Evolutionary conservation across 495 filamentous ascomycete species (phyloP), one percentile per base, ranked within the genome.

Genomic region (Astrothelium macrocarpum): DNA sequence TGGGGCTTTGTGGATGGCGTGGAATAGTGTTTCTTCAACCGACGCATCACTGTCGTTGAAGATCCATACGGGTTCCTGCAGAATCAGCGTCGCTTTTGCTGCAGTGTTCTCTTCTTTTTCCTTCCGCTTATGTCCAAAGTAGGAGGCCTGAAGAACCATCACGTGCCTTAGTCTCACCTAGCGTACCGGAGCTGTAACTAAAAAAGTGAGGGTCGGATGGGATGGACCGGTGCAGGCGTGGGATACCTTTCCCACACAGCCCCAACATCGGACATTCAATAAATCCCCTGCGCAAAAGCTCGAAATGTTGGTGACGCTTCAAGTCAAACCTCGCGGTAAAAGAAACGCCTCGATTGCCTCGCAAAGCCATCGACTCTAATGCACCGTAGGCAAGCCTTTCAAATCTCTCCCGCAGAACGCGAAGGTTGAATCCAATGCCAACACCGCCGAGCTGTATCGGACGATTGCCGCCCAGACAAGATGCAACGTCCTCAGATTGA

Each of bases 401-500:
- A 70, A 68, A 49, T 71, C 70, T 34, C 71, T 78, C 4, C 73
- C 73, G 1, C 58, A 69, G 49, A 67, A 69, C 36, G 70, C 69
- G 58, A 68, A 64, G 62, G 60, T 74, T 46, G 62, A 64, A 43
- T 59, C 65, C 2, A 62, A 65, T 25, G 72, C 71, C 63, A 68
- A 68, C 32, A 63, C 67, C n/a, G 59, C 64, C 46, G 66, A 73
- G 26, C 77, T 89, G 32, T 86, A 90, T 73, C 73, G 73, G 28
- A 70, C 75, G 20, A 70, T 90, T 58, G 82, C 87, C 20, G 68
- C 73, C 14, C 72, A 77, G 49, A 81, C 85, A 14, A 78, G 79
- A 4, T 76, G 78, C 34, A 80, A 82, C 2, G 70, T 81, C 43
- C 83, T 90, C 72, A 84, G 87, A 39, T 72, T 90, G 60, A 79